A percentile compares a stretch with the other conserved stretches of the same genome.
These are phyloP conservation scores for Apocynum venetum DNA, from an alignment of 257 asterid genomes.

Conservation along the genomic window DNA sequence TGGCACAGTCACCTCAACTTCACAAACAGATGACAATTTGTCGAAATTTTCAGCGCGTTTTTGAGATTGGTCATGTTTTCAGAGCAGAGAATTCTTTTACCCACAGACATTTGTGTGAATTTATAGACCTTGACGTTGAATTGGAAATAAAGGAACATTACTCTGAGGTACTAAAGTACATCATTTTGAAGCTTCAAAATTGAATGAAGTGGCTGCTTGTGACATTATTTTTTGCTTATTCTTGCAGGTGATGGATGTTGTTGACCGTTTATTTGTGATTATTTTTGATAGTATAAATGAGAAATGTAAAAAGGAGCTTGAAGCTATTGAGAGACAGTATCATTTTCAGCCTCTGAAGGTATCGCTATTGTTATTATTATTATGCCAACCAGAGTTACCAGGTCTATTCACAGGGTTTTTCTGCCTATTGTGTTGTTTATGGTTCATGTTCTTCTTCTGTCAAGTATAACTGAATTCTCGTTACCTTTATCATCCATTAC, in stretches of 20 bases:
- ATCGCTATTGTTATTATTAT: neutral
- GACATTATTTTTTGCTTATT: constrained; percentile 5
- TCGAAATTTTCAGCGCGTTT: constrained; percentile 82
- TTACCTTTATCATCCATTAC: neutral
- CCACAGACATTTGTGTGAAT: constrained; percentile 93
- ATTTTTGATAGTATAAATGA: constrained; percentile 74
- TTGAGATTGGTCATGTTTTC: constrained; percentile 83
- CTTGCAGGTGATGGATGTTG: constrained; percentile 93
- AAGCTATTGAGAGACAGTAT: constrained; percentile 66
- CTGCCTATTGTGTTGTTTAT: neutral
- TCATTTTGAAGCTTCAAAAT: constrained; percentile 1
- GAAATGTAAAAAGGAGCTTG: constrained; percentile 67
- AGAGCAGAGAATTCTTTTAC: constrained; percentile 93
- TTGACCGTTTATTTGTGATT: constrained; percentile 67
- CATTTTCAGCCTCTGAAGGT: constrained; percentile 89
- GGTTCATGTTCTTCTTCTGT: neutral
- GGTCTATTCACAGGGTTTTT: too few relatives aligned
- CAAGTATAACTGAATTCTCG: neutral
- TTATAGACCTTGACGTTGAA: constrained; percentile 90
- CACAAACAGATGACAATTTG: constrained; percentile 91
- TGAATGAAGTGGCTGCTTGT: neutral
- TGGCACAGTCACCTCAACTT: constrained; percentile 95
- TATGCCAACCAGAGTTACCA: too few relatives aligned
- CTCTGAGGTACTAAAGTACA: constrained; percentile 51
- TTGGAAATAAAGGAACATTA: constrained; percentile 93